phyloP scores from a whole-genome alignment of 1,284 basidiomycete genomes.

The Tylopilus orsonianus region DNA sequence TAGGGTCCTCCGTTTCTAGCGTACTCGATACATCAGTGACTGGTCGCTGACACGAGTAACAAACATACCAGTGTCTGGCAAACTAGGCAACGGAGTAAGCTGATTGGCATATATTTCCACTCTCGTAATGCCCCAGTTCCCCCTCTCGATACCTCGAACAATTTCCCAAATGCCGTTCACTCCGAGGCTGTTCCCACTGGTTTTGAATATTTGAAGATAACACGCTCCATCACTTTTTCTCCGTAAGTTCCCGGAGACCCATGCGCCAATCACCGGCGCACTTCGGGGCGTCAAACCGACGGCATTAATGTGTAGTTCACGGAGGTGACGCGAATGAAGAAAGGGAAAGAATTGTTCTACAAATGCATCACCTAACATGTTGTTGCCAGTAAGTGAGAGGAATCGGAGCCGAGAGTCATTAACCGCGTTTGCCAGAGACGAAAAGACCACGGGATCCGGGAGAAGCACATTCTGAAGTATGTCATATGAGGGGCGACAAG shows the following conservation, averaged over 20 bases:
- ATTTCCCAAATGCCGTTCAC: constrained; percentile 45
- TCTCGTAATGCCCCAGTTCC: constrained; percentile 50
- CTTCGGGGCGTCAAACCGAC: constrained; percentile 32
- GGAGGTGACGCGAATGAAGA: constrained; percentile 30
- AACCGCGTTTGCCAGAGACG: constrained; percentile 28
- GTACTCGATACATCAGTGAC: background rate
- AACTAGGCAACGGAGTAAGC: constrained; percentile 14
- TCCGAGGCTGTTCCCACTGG: constrained; percentile 58
- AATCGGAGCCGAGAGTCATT: constrained; percentile 30
- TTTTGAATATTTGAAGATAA: constrained; percentile 49
- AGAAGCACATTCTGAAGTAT: constrained; percentile 29
- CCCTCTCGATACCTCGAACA: constrained; percentile 42
- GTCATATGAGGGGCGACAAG: constrained; percentile 2
- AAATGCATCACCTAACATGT: constrained; percentile 28
- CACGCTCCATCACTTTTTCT: constrained; percentile 32
- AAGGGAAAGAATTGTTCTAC: constrained; percentile 29
- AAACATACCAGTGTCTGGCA: constrained; percentile 13
- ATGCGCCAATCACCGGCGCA: constrained; percentile 25
- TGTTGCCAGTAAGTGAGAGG: constrained; percentile 30
- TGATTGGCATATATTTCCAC: constrained; percentile 56
- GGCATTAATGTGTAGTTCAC: constrained; percentile 31
- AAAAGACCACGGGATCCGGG: constrained; percentile 26
- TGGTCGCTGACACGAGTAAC: background rate
- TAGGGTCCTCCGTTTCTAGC: constrained; percentile 24
- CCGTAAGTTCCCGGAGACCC: constrained; percentile 23